phyloP scores from a whole-genome alignment of 768 basidiomycete genomes.

The Psilocybe azurescens region DNA sequence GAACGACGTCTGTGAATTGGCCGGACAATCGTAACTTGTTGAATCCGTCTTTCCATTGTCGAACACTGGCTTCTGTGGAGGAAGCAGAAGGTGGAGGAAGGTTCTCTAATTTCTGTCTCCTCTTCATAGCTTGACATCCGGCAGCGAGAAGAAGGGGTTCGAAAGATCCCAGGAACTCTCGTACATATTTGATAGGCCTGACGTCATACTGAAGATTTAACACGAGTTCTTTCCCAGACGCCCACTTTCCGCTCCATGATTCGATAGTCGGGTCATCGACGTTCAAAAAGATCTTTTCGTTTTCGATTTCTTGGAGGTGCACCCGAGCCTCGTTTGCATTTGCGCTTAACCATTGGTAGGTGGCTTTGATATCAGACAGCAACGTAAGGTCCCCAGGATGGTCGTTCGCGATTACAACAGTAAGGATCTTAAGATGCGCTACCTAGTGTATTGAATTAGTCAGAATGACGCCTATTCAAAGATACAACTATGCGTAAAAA shows the following conservation, averaged over 20 bases:
- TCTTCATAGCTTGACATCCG: conserved; percentile 23
- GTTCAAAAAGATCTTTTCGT: conserved; percentile 47
- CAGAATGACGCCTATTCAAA: no score
- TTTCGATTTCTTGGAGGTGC: conserved; percentile 24
- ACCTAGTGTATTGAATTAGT: conserved; percentile 9
- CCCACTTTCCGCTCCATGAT: conserved; percentile 40
- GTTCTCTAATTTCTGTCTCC: not conserved
- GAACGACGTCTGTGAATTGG: conserved; percentile 39
- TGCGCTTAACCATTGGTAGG: conserved; percentile 28
- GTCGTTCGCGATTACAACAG: conserved; percentile 18
- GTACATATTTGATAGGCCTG: conserved; percentile 29
- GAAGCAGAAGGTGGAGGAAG: not conserved
- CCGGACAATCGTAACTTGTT: conserved; percentile 35
- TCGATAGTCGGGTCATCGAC: conserved; percentile 40
- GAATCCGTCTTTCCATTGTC: conserved; percentile 30
- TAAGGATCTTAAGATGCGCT: conserved; percentile 19
- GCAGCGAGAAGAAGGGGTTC: conserved; percentile 36
- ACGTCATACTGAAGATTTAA: conserved; percentile 36
- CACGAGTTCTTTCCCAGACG: conserved; percentile 39
- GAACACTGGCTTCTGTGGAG: not conserved
- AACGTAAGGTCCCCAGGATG: conserved; percentile 15
- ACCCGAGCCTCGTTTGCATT: conserved; percentile 23
- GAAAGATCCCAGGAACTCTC: conserved; percentile 36
- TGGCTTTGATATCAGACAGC: conserved; percentile 25
- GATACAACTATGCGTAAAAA: no score